Base-by-base conservation (phyloP, 148 eudicot species). In the Nepenthes gracilis region DNA sequence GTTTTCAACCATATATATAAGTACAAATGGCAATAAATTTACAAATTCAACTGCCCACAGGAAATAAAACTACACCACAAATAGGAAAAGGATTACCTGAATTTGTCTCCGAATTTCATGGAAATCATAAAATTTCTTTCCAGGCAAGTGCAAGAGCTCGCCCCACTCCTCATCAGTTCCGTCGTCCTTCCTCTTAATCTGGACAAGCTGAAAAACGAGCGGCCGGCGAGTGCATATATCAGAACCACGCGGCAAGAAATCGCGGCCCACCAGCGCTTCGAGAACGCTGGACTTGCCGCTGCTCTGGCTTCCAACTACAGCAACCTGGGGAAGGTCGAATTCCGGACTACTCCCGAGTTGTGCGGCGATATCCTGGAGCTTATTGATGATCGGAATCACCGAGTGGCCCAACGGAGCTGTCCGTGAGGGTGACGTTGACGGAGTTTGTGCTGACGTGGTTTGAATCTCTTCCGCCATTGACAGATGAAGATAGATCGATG, bases 211-310 rank as follows among this genome's bases (percentile, higher is more conserved):
- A 33, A 90, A 78, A 64, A 90, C 86, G 12, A 90, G 83, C 54
- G 97, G 97, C 5, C 97, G 81, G 2, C 97, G 85, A 12, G 97
- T 90, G 37, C 97, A 90, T 15, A 90, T 85, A 37, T 84, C 97
- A 4, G 72, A 70, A 0, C 97, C 92, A n/a, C 97, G 75, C 1
- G 97, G 97, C 63, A 90, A 67, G 72, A 90, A 90, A 63, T 90
- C 97, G 6, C 97, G 95, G 59, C 95, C 97, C 1, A 84, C 97
- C 1, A 87, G 87, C 49, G 95, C 82, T 59, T 90, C 97, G 1
- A 90, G 80, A 38, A 90, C 97, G 60, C 95, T 87, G 40, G 97
- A 90, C 66, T 90, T 90, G 5, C 97, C 97, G 43, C 97, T 90
- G 66, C 97, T 90, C 72, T 90, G 97, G 67, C 95, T 86, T 14